phyloP scores from a whole-genome alignment of 345 rosid genomes.

The Toxicodendron radicans region DNA sequence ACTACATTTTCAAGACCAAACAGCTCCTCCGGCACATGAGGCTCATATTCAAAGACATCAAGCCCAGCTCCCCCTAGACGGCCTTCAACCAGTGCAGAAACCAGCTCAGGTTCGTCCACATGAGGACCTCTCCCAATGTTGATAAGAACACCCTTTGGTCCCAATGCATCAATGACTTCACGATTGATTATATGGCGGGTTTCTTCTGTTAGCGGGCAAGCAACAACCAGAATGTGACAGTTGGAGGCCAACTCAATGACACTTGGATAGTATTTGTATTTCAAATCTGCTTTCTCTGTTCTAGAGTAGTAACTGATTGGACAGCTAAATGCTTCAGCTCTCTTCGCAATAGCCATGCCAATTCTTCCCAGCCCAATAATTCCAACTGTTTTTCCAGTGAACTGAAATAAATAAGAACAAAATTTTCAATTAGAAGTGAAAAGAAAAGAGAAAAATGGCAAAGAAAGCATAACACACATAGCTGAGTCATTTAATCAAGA shows the following conservation, averaged over 20 bases:
- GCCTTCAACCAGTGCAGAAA: slow-evolving; percentile 60
- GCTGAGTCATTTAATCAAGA: not conserved
- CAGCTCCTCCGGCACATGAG: slow-evolving; percentile 57
- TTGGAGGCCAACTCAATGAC: slow-evolving; percentile 56
- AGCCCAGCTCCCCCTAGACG: slow-evolving; percentile 67
- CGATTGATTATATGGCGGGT: slow-evolving; percentile 55
- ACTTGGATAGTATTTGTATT: slow-evolving; percentile 54
- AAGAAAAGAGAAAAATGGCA: not conserved
- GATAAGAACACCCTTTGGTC: slow-evolving; percentile 65
- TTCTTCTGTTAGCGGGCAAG: slow-evolving; percentile 57
- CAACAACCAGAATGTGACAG: slow-evolving; percentile 62
- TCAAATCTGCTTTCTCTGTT: slow-evolving; percentile 40
- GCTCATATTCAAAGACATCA: slow-evolving; percentile 62
- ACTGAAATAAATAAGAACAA: slow-evolving; percentile 34
- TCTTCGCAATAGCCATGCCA: slow-evolving; percentile 65
- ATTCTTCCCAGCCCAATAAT: slow-evolving; percentile 76
- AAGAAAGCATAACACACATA: not conserved
- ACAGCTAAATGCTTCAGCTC: slow-evolving; percentile 77
- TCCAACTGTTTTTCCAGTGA: slow-evolving; percentile 64
- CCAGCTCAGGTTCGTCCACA: slow-evolving; percentile 61
- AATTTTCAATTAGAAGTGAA: not conserved
- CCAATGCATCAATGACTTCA: slow-evolving; percentile 64
- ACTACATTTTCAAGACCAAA: slow-evolving; percentile 63
- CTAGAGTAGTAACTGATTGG: slow-evolving; percentile 64
- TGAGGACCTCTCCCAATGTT: slow-evolving; percentile 67